Evolutionary conservation across 805 yeast genomes (phyloP).

Genomic region (Suhomyces faveliae): DNA sequence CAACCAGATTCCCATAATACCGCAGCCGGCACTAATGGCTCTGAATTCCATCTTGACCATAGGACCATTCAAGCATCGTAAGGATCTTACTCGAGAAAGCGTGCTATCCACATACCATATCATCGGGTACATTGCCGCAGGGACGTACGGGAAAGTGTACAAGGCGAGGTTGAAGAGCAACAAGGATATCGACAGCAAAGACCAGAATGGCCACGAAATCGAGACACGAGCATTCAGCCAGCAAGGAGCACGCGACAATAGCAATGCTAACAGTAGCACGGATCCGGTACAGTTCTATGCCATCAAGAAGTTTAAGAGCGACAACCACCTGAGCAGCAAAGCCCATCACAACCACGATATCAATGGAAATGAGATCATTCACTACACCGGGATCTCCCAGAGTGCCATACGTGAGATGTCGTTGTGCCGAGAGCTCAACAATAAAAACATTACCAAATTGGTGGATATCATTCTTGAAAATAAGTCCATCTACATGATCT

Average conservation of each 20-base stretch:
- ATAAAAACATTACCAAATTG: slow-evolving; percentile 75
- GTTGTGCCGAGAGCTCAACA: slow-evolving; percentile 79
- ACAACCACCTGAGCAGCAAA: slow-evolving; percentile 43
- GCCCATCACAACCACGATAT: slow-evolving; percentile 36
- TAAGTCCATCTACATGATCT: slow-evolving; percentile 89
- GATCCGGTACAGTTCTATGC: slow-evolving; percentile 53
- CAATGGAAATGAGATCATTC: slow-evolving; percentile 81
- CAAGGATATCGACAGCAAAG: slow-evolving; percentile 8
- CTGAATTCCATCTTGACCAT: slow-evolving; percentile 38
- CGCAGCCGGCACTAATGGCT: slow-evolving; percentile 35
- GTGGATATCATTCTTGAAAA: slow-evolving; percentile 84
- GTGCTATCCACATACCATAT: slow-evolving; percentile 86
- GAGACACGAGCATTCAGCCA: not conserved
- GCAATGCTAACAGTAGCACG: not conserved
- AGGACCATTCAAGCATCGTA: slow-evolving; percentile 48
- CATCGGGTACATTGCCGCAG: slow-evolving; percentile 95
- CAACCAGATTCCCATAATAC: slow-evolving; percentile 13
- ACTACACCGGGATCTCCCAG: slow-evolving; percentile 94
- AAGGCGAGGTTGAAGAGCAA: slow-evolving; percentile 63
- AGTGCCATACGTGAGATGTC: slow-evolving; percentile 97
- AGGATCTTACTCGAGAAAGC: slow-evolving; percentile 62
- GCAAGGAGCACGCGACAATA: slow-evolving; percentile 3
- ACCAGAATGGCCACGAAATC: slow-evolving; percentile 2
- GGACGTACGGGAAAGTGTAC: slow-evolving; percentile 94
- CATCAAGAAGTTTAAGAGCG: slow-evolving; percentile 93